Percentiles rank a stretch among this genome's conserved stretches.
phyloP scores from a whole-genome alignment of 2,329 filamentous ascomycete genomes.

The Aspergillus calidoustus region DNA sequence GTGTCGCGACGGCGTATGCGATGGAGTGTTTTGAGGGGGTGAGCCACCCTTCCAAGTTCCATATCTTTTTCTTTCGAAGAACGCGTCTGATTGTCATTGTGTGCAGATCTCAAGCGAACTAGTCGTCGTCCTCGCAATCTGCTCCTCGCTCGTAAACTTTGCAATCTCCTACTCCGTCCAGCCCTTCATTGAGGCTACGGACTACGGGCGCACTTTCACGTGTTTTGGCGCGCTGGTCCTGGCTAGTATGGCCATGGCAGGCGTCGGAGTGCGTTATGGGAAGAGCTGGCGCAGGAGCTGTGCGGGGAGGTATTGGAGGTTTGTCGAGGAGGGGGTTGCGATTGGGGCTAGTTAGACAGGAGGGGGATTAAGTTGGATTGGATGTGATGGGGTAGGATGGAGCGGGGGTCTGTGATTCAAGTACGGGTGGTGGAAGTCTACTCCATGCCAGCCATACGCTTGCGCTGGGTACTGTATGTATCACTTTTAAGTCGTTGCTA shows the following conservation, averaged over 20 bases:
- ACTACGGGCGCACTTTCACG: constrained; percentile 39
- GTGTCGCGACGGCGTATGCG: constrained; percentile 47
- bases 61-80: no score
- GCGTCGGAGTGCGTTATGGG: constrained; percentile 38
- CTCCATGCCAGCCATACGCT: no score
- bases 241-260: constrained; percentile 29
- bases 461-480: no score
- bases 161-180: constrained; percentile 47
- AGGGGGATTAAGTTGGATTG: no score
- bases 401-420: no score
- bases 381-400: no score
- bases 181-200: constrained; percentile 44
- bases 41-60: no score
- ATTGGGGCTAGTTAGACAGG: background rate
- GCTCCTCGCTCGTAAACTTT: constrained; percentile 39
- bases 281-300: constrained; percentile 38
- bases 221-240: constrained; percentile 41
- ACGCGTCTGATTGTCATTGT: no score
- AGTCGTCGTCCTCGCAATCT: constrained; percentile 44
- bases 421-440: no score
- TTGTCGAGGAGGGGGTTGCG: constrained; percentile 28
- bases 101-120: constrained; percentile 43
- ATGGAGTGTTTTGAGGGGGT: constrained; percentile 46
- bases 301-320: constrained; percentile 32
- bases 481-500: no score